Percentiles rank a stretch among this genome's conserved stretches.
Conservation (phyloP, 805 yeast genomes). For the Candida orba region DNA sequence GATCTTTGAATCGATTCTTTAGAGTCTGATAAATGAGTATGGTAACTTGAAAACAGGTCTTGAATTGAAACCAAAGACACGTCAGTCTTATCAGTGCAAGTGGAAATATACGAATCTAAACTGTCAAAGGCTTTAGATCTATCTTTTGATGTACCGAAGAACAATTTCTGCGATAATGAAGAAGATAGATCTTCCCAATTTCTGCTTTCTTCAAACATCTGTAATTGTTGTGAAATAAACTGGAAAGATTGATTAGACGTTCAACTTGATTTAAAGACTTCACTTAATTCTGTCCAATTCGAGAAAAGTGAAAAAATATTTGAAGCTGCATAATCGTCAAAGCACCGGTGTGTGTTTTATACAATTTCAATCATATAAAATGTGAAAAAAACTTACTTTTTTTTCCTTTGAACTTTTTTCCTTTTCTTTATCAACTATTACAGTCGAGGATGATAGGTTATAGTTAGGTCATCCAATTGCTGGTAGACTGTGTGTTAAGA, state of each 20-base stretch:
- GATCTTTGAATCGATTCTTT: conserved; percentile 6
- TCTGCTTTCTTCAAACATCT: conserved; percentile 5
- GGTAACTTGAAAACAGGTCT: conserved; percentile 13
- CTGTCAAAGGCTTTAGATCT: conserved; percentile 19
- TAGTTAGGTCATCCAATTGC: conserved; percentile 30
- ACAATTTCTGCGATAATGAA: conserved; percentile 16
- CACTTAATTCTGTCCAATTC: background rate
- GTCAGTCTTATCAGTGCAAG: conserved; percentile 3
- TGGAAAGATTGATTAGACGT: background rate
- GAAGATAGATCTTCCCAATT: conserved; percentile 18
- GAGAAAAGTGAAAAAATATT: conserved; percentile 2
- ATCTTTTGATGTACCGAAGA: conserved; percentile 15
- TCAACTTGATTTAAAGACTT: background rate
- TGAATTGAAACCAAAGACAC: conserved; percentile 14
- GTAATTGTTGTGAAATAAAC: background rate
- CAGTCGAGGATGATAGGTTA: conserved; percentile 48
- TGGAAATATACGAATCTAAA: conserved; percentile 4
- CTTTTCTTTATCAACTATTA: conserved; percentile 43
- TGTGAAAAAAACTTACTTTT: background rate
- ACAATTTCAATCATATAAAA: too few relatives aligned
- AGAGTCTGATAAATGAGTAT: conserved; percentile 10
- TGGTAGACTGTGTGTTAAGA: conserved; percentile 6
- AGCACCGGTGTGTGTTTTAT: background rate
- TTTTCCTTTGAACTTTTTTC: conserved; percentile 1
- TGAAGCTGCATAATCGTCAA: background rate